These are phyloP conservation scores for Penicillium sp. DNA, from an alignment of 2,329 filamentous ascomycete genomes.

Conservation along the genomic window DNA sequence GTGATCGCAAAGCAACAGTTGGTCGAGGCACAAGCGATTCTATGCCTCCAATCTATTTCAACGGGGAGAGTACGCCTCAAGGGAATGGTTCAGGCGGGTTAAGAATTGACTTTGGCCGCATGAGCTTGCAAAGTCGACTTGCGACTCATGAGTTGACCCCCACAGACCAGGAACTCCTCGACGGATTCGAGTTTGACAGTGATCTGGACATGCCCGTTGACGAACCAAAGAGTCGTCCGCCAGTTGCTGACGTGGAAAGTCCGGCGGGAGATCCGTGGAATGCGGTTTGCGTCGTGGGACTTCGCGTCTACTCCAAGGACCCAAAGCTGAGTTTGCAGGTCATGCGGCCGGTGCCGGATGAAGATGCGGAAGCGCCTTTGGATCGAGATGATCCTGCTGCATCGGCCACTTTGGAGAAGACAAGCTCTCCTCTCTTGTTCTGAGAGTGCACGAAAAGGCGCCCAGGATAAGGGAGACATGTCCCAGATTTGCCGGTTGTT, in stretches of 20 bases:
- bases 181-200: slow-evolving; percentile 40
- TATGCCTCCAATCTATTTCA: slow-evolving; percentile 25
- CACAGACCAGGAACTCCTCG: slow-evolving; percentile 32
- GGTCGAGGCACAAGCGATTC: slow-evolving; percentile 18
- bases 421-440: not conserved
- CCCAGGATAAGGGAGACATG: too few species aligned
- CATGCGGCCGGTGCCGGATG: slow-evolving; percentile 39
- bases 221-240: slow-evolving; percentile 14
- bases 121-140: slow-evolving; percentile 24
- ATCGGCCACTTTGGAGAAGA: slow-evolving; percentile 27
- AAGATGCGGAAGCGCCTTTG: slow-evolving; percentile 36
- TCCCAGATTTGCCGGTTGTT: too few species aligned
- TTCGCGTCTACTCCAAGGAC: slow-evolving; percentile 53
- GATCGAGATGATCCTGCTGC: slow-evolving; percentile 40
- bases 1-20: slow-evolving; percentile 8
- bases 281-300: slow-evolving; percentile 54
- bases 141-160: slow-evolving; percentile 16
- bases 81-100: slow-evolving; percentile 7
- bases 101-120: slow-evolving; percentile 16
- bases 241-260: slow-evolving; percentile 1
- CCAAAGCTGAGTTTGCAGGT: slow-evolving; percentile 48
- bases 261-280: slow-evolving; percentile 48
- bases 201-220: slow-evolving; percentile 38
- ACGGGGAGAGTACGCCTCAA: slow-evolving; percentile 17
- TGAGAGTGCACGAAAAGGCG: not conserved